These are phyloP conservation scores for Curvularia lunata DNA, from an alignment of 2,329 filamentous ascomycete species.

Conservation along the genomic window DNA sequence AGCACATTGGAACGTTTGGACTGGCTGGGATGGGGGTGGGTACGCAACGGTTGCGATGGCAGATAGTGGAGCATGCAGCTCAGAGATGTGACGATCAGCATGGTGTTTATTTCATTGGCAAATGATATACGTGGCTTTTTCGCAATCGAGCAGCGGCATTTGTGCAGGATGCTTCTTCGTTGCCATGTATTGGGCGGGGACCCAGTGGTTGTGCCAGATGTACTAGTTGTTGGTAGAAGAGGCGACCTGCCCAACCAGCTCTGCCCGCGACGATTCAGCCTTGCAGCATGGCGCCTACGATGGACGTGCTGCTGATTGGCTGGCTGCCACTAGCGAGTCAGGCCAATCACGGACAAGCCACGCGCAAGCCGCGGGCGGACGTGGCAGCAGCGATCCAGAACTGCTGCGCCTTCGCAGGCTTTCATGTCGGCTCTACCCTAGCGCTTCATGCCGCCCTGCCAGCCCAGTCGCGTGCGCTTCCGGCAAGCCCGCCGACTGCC, in stretches of 20 bases:
- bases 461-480: slow-evolving; percentile 2
- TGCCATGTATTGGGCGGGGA: neutral
- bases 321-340: neutral
- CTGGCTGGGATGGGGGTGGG: slow-evolving; percentile 10
- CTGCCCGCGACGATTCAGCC: slow-evolving; percentile 4
- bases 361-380: slow-evolving; percentile 16
- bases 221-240: neutral
- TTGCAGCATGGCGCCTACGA: neutral
- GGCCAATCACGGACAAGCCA: slow-evolving; percentile 17
- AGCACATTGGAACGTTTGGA: slow-evolving; percentile 12
- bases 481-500: neutral
- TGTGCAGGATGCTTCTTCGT: neutral
- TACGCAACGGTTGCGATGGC: slow-evolving; percentile 7
- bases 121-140: neutral
- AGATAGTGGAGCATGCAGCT: slow-evolving; percentile 6
- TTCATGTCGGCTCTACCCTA: slow-evolving; percentile 23
- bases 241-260: neutral
- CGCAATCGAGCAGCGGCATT: neutral
- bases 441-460: slow-evolving; percentile 6
- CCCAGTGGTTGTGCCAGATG: neutral
- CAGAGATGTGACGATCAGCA: slow-evolving; percentile 1
- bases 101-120: neutral
- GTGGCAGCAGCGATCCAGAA: slow-evolving; percentile 14
- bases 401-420: slow-evolving; percentile 16
- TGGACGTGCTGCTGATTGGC: slow-evolving; percentile 1